Evolutionary conservation across 306 rosid genomes (phyloP).

Genomic region (Prinsepia uniflora): DNA sequence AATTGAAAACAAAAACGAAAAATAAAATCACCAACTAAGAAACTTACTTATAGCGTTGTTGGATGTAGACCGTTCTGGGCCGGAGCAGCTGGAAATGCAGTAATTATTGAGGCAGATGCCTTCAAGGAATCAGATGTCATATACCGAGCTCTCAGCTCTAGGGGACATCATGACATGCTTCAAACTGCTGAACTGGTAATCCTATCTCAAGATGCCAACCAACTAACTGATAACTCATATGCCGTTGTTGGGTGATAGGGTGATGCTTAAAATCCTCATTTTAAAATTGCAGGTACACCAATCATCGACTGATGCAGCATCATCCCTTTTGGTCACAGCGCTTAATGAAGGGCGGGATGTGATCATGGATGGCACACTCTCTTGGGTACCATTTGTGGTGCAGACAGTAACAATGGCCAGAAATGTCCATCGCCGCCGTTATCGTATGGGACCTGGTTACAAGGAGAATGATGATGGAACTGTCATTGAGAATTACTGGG

Average conservation of each 20-base stretch:
- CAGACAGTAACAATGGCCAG: constrained; percentile 94
- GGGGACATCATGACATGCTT: constrained; percentile 93
- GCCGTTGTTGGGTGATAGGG: too few relatives aligned
- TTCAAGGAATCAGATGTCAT: constrained; percentile 95
- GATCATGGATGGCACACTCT: constrained; percentile 95
- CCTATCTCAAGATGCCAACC: background rate
- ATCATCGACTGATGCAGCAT: constrained; percentile 94
- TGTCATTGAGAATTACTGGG: constrained; percentile 74
- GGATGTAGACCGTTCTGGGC: constrained; percentile 80
- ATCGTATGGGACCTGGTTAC: constrained; percentile 89
- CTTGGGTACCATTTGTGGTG: constrained; percentile 94
- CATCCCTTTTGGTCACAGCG: constrained; percentile 89
- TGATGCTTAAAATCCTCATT: too few relatives aligned
- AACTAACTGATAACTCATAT: too few relatives aligned
- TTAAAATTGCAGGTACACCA: constrained; percentile 67
- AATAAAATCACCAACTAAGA: background rate
- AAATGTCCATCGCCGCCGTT: constrained; percentile 91
- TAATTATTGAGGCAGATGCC: constrained; percentile 90
- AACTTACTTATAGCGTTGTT: constrained; percentile 19
- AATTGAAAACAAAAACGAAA: background rate
- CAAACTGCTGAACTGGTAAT: constrained; percentile 88
- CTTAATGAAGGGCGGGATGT: constrained; percentile 91
- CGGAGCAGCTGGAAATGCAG: constrained; percentile 88
- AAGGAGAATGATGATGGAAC: constrained; percentile 56
- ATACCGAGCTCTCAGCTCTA: constrained; percentile 82